Conservation (phyloP, 2,329 filamentous ascomycete species). For the Beauveria rudraprayagi region DNA sequence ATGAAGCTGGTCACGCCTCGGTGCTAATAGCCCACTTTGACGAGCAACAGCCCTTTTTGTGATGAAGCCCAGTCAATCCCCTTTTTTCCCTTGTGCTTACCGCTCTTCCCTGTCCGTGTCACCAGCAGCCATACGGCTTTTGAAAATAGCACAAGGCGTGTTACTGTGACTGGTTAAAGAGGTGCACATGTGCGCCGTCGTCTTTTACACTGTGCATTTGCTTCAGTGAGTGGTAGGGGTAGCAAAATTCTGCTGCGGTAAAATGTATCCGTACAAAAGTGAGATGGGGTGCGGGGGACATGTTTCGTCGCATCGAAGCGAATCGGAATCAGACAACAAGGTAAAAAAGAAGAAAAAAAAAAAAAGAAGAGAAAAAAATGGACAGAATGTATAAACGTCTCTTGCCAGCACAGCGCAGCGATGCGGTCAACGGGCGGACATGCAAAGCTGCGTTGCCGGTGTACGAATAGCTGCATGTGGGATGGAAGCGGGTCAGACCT, state of each 20-base stretch:
- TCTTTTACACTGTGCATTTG: background rate
- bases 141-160: background rate
- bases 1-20: background rate
- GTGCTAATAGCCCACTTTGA: background rate
- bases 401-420: background rate
- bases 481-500: background rate
- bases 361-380: background rate
- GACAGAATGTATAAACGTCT: background rate
- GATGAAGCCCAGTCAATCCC: background rate
- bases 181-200: background rate
- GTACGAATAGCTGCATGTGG: background rate
- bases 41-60: background rate
- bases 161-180: background rate
- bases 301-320: background rate
- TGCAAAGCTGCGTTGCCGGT: conserved; percentile 4
- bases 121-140: background rate
- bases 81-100: background rate
- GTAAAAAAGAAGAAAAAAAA: background rate
- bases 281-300: background rate
- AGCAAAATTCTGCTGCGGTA: too few species aligned
- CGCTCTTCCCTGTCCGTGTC: background rate
- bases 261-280: too few species aligned
- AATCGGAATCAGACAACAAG: background rate
- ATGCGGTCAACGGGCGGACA: conserved; percentile 5
- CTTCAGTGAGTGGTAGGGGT: background rate